Evolutionary conservation across 192 early-diverging fungal species (phyloP), one percentile per base, ranked within the genome.

Genomic region (Radiomyces spectabilis): DNA sequence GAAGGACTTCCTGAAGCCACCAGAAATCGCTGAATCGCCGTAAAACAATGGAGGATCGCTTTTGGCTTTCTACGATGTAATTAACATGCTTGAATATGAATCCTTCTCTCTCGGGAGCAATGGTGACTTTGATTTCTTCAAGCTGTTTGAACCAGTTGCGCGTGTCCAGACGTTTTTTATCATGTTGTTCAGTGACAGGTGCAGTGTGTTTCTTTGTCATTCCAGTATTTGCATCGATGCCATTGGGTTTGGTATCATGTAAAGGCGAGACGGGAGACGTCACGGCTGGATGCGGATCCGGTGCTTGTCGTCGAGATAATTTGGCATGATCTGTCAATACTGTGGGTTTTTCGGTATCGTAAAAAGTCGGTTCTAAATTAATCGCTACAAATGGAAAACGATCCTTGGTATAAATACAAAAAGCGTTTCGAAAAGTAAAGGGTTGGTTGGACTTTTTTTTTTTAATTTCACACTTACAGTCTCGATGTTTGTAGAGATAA

Each of bases 21-120:
- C 84, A 80, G 69, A 96, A 94, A 64, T 96, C 94, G 51, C 86
- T 91, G 63, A 91, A 96, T 58, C 94, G 78, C 19, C 94, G 82
- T 24, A 84, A 57, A 1, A 92, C 91, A 55, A 59, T 73, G 9
- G 73, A 73, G 26, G 63, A 64, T 12, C 71, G 73, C 19, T 69
- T 62, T 66, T 85, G 81, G n/a, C 82, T 86, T 26, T 87, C 82
- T 27, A 94, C 69, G 55, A 89, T 84, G 59, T 95, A 95, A 57
- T 93, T 95, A 10, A 88, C 84, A 59, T 92, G 89, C 57, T 93
- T 95, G 64, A 92, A 75, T 25, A 80, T 68, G 47, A 78, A 69
- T 0, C 77, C 81, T 44, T 76, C 73, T 49, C 72, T 66, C 29
- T 66, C 64, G 7, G 75, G 73, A 10, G 73, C 76, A 67, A 74